Percentiles rank a stretch among this genome's conserved stretches.
phyloP scores from a whole-genome alignment of 176 grass and related monocot species.

The Oryza meridionalis region DNA sequence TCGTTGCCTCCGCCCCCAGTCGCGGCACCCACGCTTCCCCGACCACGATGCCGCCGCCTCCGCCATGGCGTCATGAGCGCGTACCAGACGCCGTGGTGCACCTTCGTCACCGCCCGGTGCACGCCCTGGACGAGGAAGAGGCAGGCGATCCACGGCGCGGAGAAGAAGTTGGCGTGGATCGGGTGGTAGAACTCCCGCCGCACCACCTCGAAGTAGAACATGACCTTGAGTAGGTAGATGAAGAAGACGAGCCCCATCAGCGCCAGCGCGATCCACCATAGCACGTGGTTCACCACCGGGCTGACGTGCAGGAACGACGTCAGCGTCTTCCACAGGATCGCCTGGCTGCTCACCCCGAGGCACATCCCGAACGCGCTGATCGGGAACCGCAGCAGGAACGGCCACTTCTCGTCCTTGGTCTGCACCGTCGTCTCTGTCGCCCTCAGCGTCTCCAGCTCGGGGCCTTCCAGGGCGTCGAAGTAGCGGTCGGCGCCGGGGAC shows the following conservation, averaged over 20 bases:
- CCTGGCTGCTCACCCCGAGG: conserved; percentile 87
- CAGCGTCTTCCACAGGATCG: conserved; percentile 89
- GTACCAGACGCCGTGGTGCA: conserved; percentile 66
- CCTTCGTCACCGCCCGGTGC: conserved; percentile 37
- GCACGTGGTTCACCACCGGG: conserved; percentile 50
- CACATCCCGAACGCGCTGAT: conserved; percentile 90
- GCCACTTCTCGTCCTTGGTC: conserved; percentile 84
- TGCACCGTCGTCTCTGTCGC: conserved; percentile 77
- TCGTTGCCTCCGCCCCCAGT: no score
- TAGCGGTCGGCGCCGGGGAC: conserved; percentile 74
- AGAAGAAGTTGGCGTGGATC: conserved; percentile 92
- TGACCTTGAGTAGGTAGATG: conserved; percentile 79
- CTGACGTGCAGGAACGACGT: conserved; percentile 71
- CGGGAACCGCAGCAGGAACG: conserved; percentile 90
- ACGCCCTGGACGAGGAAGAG: conserved; percentile 68
- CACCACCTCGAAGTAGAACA: conserved; percentile 94
- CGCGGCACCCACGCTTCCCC: no score
- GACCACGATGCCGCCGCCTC: no score
- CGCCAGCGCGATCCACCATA: conserved; percentile 69
- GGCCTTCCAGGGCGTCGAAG: conserved; percentile 90
- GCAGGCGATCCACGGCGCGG: conserved; percentile 87
- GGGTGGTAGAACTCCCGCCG: conserved; percentile 93
- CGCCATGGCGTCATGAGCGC: conserved; percentile 63
- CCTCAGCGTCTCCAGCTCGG: conserved; percentile 87
- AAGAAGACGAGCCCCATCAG: conserved; percentile 52